These are phyloP conservation scores for Cronartium quercuum DNA, from an alignment of 1,284 basidiomycete genomes.

Conservation along the genomic window DNA sequence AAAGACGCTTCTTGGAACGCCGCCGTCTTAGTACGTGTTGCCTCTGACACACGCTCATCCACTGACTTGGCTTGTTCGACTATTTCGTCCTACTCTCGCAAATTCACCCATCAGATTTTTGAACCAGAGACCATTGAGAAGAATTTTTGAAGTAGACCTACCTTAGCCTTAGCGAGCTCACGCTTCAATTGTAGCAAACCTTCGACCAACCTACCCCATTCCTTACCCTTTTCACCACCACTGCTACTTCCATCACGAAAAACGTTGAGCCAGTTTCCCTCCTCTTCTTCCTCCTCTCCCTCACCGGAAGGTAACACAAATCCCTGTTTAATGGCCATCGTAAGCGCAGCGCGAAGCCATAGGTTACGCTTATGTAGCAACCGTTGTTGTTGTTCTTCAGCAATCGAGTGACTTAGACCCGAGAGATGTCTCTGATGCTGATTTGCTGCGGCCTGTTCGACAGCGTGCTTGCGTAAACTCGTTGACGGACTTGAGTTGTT, in stretches of 20 bases:
- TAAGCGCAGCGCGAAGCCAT: slow-evolving; percentile 79
- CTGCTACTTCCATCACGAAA: slow-evolving; percentile 16
- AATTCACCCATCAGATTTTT: slow-evolving; percentile 20
- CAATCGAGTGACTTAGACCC: slow-evolving; percentile 41
- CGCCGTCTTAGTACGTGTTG: slow-evolving; percentile 68
- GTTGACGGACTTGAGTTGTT: not conserved
- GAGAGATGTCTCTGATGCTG: not conserved
- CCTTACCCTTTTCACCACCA: slow-evolving; percentile 38
- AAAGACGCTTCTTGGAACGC: slow-evolving; percentile 93
- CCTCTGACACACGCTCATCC: slow-evolving; percentile 71
- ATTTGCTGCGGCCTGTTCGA: not conserved
- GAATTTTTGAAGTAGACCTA: slow-evolving; percentile 52
- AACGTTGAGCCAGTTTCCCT: slow-evolving; percentile 38
- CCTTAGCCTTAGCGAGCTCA: slow-evolving; percentile 42
- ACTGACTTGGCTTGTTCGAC: slow-evolving; percentile 67
- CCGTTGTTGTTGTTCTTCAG: slow-evolving; percentile 60
- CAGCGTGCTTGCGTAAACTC: not conserved
- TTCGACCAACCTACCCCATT: slow-evolving; percentile 51
- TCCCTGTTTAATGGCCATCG: slow-evolving; percentile 70
- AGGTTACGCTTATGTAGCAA: slow-evolving; percentile 67
- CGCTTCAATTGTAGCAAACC: slow-evolving; percentile 44
- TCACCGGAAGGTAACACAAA: slow-evolving; percentile 62
- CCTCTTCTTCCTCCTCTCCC: slow-evolving; percentile 41
- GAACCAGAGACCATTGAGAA: slow-evolving; percentile 2
- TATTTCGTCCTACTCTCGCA: slow-evolving; percentile 59